Evolutionary conservation across 1,139 yeast species (phyloP).

Genomic region (Pichia sp.): DNA sequence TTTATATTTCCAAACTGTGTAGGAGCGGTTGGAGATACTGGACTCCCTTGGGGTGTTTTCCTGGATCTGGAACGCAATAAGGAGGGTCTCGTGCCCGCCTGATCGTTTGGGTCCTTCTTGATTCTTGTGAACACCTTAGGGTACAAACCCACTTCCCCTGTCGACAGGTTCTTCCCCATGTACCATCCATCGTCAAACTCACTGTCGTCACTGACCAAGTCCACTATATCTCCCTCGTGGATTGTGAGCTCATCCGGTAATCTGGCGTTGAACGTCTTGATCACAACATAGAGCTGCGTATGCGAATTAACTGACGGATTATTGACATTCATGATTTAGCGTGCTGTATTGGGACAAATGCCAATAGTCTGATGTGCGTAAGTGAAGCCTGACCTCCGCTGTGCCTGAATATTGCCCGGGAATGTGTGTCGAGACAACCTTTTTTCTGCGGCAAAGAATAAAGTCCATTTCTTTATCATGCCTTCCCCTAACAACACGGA

Average conservation of each 20-base stretch:
- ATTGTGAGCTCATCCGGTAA: conserved; percentile 85
- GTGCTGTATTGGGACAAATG: neutral
- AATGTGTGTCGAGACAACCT: neutral
- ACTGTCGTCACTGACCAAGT: conserved; percentile 85
- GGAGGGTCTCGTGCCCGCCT: conserved; percentile 20
- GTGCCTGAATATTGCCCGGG: neutral
- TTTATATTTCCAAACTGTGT: conserved; percentile 14
- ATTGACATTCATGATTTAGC: neutral
- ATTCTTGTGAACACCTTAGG: conserved; percentile 77
- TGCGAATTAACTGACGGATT: conserved; percentile 6
- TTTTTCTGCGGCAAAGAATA: neutral
- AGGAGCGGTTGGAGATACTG: conserved; percentile 24
- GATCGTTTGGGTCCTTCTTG: conserved; percentile 11
- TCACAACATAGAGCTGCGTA: conserved; percentile 41
- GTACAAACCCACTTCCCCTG: conserved; percentile 76
- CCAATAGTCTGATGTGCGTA: neutral
- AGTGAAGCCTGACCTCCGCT: neutral
- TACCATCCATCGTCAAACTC: conserved; percentile 99
- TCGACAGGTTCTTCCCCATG: conserved; percentile 72
- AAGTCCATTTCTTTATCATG: neutral
- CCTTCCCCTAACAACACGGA: neutral
- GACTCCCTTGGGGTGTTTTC: conserved; percentile 38
- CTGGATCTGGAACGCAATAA: conserved; percentile 59
- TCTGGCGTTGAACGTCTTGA: conserved; percentile 82
- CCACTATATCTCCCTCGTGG: conserved; percentile 78